Percentiles rank a stretch among this genome's conserved stretches.
Conservation (phyloP, 805 yeast genomes). For the Brettanomyces bruxellensis region DNA sequence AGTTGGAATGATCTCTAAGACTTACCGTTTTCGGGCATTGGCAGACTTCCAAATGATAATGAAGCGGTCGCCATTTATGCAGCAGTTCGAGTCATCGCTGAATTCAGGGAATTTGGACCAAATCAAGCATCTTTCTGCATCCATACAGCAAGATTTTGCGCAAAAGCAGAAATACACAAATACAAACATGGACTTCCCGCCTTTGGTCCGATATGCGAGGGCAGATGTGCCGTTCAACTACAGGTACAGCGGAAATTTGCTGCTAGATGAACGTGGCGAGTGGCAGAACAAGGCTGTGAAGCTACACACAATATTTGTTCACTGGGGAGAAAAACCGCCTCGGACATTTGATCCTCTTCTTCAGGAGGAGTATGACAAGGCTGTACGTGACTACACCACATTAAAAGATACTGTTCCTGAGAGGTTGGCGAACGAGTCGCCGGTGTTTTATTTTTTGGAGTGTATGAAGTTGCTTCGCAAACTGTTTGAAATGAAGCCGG, state of each 20-base stretch:
- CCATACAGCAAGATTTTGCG: slow-evolving; percentile 11
- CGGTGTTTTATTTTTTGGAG: slow-evolving; percentile 27
- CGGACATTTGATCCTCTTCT: slow-evolving; percentile 40
- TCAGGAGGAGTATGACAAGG: slow-evolving; percentile 31
- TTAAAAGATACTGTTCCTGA: slow-evolving; percentile 18
- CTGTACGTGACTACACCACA: slow-evolving; percentile 24
- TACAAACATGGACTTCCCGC: slow-evolving; percentile 55
- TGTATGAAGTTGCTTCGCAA: slow-evolving; percentile 34
- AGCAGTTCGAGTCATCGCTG: slow-evolving; percentile 31
- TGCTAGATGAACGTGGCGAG: slow-evolving; percentile 46
- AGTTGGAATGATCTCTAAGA: slow-evolving; percentile 56
- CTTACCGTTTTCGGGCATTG: slow-evolving; percentile 72
- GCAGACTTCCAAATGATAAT: slow-evolving; percentile 79
- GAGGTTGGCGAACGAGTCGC: slow-evolving; percentile 18
- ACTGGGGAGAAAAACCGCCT: slow-evolving; percentile 43
- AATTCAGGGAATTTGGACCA: slow-evolving; percentile 31
- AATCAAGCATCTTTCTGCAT: slow-evolving; percentile 31
- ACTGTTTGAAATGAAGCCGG: slow-evolving; percentile 64
- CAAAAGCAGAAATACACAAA: slow-evolving; percentile 8
- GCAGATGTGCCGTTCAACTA: slow-evolving; percentile 71
- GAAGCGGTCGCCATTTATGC: slow-evolving; percentile 42
- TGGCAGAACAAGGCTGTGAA: slow-evolving; percentile 37
- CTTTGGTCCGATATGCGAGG: slow-evolving; percentile 79
- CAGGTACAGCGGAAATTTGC: slow-evolving; percentile 66
- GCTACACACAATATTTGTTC: slow-evolving; percentile 44